Evolutionary conservation across 768 basidiomycete species (phyloP).

Genomic region (Paxillus ammoniavirescens): DNA sequence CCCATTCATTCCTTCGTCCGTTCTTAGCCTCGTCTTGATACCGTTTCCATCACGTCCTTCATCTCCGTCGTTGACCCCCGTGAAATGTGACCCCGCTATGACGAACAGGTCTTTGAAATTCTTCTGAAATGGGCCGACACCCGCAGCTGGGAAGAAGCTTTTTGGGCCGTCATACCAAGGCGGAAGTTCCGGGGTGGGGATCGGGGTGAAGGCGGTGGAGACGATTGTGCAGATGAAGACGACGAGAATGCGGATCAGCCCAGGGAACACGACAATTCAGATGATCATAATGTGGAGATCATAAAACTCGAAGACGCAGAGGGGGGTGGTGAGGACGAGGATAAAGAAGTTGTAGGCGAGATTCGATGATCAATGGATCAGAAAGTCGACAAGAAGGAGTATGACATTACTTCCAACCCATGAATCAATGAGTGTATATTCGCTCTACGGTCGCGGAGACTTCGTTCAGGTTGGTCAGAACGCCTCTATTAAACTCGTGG

Average conservation of each 20-base stretch:
- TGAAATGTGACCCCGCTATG: slow-evolving; percentile 1
- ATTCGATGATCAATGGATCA: background rate
- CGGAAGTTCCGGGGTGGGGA: slow-evolving; percentile 68
- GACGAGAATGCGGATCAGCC: background rate
- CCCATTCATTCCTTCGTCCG: background rate
- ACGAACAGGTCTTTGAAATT: slow-evolving; percentile 75
- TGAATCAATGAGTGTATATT: too few species aligned
- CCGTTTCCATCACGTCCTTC: background rate
- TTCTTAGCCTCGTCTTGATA: background rate
- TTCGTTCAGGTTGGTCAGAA: too few species aligned
- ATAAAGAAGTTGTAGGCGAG: background rate
- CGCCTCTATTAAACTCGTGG: background rate
- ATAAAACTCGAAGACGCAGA: background rate
- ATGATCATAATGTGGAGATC: background rate
- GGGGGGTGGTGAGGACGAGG: background rate
- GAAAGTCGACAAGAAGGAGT: background rate
- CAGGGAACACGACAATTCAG: background rate
- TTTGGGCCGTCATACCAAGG: slow-evolving; percentile 87
- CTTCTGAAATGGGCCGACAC: slow-evolving; percentile 86
- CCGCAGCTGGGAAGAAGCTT: slow-evolving; percentile 80
- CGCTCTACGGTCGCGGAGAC: too few species aligned
- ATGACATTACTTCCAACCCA: too few species aligned
- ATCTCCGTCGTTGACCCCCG: slow-evolving; percentile 2
- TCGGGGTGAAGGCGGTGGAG: slow-evolving; percentile 12
- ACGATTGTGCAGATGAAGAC: slow-evolving; percentile 11